A percentile compares a stretch with the other conserved stretches of the same genome.
phyloP scores from a whole-genome alignment of 768 basidiomycete genomes.

The Lepiota venenata region DNA sequence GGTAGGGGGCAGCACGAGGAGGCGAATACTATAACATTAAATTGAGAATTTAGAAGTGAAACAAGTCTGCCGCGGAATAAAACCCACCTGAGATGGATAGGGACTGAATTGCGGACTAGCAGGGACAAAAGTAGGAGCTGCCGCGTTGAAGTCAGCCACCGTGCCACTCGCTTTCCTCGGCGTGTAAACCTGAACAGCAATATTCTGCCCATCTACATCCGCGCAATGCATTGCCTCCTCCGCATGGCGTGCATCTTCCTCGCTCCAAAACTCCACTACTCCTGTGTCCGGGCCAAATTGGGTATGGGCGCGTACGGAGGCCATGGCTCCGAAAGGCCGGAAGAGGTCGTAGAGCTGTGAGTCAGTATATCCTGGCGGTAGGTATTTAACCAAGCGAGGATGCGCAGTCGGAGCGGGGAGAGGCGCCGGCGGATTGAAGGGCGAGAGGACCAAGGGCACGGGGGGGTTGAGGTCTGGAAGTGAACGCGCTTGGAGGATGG shows the following conservation, averaged over 20 bases:
- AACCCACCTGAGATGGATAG: conserved; percentile 57
- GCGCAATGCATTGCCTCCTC: conserved; percentile 83
- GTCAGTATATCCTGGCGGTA: conserved; percentile 67
- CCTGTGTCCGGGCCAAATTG: conserved; percentile 77
- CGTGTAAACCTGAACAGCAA: conserved; percentile 78
- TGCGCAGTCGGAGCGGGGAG: conserved; percentile 74
- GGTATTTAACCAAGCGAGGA: conserved; percentile 82
- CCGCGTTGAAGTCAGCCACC: conserved; percentile 65
- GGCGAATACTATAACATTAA: conserved; percentile 7
- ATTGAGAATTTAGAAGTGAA: conserved; percentile 37
- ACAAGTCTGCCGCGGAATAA: conserved; percentile 30
- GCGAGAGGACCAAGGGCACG: conserved; percentile 68
- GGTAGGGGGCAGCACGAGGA: conserved; percentile 50
- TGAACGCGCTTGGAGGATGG: conserved; percentile 75
- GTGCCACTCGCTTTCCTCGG: conserved; percentile 54
- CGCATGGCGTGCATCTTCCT: conserved; percentile 76
- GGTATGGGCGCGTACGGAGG: conserved; percentile 70
- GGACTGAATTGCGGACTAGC: conserved; percentile 55
- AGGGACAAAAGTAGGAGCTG: conserved; percentile 76
- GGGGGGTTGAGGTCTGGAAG: conserved; percentile 59
- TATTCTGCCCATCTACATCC: conserved; percentile 81
- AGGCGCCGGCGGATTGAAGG: conserved; percentile 72
- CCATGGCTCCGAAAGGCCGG: conserved; percentile 79
- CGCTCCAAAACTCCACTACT: conserved; percentile 83
- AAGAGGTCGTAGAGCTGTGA: conserved; percentile 82